phyloP scores from a whole-genome alignment of 495 filamentous ascomycete genomes.

The Rhizodiscina lignyota region DNA sequence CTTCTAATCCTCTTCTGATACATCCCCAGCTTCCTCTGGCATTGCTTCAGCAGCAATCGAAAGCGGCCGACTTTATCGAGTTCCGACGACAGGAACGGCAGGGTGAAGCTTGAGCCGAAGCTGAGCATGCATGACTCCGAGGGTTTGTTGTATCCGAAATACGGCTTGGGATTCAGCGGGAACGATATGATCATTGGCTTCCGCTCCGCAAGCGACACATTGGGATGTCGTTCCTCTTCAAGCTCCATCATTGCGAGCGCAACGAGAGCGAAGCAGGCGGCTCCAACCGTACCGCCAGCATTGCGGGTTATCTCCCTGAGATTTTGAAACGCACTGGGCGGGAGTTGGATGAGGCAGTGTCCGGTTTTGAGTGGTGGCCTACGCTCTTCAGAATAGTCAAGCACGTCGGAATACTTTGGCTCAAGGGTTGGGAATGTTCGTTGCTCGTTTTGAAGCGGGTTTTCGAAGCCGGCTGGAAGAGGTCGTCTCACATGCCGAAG shows the following conservation, averaged over 20 bases:
- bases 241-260: conserved; percentile 23
- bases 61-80: conserved; percentile 15
- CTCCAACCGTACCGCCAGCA: conserved; percentile 16
- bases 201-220: conserved; percentile 9
- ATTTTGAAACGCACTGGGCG: conserved; percentile 6
- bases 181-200: conserved; percentile 19
- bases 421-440: background rate
- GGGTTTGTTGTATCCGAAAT: conserved; percentile 14
- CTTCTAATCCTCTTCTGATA: conserved; percentile 19
- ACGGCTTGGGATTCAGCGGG: conserved; percentile 21
- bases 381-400: conserved; percentile 14
- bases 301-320: conserved; percentile 15
- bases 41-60: conserved; percentile 14
- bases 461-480: conserved; percentile 17
- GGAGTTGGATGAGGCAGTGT: conserved; percentile 6
- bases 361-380: conserved; percentile 16
- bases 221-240: conserved; percentile 13
- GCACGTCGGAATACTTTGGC: conserved; percentile 14
- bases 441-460: conserved; percentile 13
- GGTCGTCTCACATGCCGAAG: conserved; percentile 18
- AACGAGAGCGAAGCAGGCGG: conserved; percentile 20
- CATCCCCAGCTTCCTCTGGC: conserved; percentile 16
- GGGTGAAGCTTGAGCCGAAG: conserved; percentile 19
- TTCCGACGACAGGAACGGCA: conserved; percentile 18
- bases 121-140: conserved; percentile 21